Conservation (phyloP, 164 flowering plant genomes). For the Piper longum region DNA sequence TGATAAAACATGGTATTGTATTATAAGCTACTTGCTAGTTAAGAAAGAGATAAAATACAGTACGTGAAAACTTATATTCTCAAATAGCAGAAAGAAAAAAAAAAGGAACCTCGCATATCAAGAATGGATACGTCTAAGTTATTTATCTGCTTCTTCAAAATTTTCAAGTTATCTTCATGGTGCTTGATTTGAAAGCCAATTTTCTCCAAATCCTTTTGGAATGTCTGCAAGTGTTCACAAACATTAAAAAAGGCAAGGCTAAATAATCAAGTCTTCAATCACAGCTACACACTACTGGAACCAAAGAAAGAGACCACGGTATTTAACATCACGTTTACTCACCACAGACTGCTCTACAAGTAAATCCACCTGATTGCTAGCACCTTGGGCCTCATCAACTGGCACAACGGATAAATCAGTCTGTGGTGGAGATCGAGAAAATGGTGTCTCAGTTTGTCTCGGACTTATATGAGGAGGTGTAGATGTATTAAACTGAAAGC, state of each 20-base stretch:
- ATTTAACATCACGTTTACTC: background rate
- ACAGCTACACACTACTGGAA: background rate
- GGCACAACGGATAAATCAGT: slow-evolving; percentile 10
- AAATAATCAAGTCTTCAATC: too few relatives aligned
- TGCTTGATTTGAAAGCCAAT: slow-evolving; percentile 51
- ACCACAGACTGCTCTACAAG: slow-evolving; percentile 31
- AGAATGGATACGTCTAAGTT: slow-evolving; percentile 53
- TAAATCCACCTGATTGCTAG: slow-evolving; percentile 18
- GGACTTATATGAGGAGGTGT: slow-evolving; percentile 7
- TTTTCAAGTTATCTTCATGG: slow-evolving; percentile 53
- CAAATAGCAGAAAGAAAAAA: background rate
- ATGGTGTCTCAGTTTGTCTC: slow-evolving; percentile 18
- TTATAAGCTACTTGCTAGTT: background rate
- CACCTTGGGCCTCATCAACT: slow-evolving; percentile 26
- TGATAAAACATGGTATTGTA: background rate
- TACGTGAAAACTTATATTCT: background rate
- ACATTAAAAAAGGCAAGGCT: background rate
- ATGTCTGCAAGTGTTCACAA: slow-evolving; percentile 32
- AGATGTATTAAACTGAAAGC: slow-evolving; percentile 8
- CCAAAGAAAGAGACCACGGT: background rate
- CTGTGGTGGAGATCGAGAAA: slow-evolving; percentile 19
- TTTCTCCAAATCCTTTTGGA: slow-evolving; percentile 47
- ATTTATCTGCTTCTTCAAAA: slow-evolving; percentile 32
- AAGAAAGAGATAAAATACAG: background rate
- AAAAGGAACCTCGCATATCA: slow-evolving; percentile 55